Evolutionary conservation across 2,329 filamentous ascomycete genomes (phyloP).

Genomic region (Didymella arachidicola): DNA sequence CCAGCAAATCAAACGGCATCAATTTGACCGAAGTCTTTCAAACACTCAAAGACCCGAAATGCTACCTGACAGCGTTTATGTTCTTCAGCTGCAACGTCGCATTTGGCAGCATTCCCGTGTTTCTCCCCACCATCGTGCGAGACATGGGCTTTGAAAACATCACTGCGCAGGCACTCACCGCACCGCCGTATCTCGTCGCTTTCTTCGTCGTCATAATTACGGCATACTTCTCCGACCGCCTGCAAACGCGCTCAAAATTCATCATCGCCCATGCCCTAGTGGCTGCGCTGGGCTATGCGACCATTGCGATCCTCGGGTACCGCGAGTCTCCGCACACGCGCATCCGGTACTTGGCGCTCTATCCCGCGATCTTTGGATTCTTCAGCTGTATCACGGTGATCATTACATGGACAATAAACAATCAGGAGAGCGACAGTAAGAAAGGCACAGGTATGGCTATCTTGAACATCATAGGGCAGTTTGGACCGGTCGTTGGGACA

Average conservation of each 20-base stretch:
- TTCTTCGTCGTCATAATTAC: conserved; percentile 77
- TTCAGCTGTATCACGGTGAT: conserved; percentile 85
- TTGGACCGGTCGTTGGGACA: conserved; percentile 70
- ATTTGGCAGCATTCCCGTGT: conserved; percentile 86
- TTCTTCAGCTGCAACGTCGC: conserved; percentile 89
- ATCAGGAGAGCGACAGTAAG: conserved; percentile 72
- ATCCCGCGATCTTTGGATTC: conserved; percentile 81
- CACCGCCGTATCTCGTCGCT: conserved; percentile 80
- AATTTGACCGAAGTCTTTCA: conserved; percentile 65
- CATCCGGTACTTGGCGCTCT: conserved; percentile 76
- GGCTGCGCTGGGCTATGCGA: conserved; percentile 60
- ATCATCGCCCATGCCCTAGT: conserved; percentile 73
- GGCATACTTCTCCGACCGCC: conserved; percentile 74
- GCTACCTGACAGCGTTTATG: conserved; percentile 80
- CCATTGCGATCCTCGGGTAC: conserved; percentile 68
- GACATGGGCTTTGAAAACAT: conserved; percentile 76
- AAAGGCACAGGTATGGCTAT: conserved; percentile 81
- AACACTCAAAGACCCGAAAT: conserved; percentile 70
- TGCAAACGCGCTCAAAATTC: conserved; percentile 68
- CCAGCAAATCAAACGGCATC: conserved; percentile 50
- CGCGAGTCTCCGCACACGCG: conserved; percentile 37
- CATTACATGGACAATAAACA: conserved; percentile 89
- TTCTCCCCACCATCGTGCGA: conserved; percentile 80
- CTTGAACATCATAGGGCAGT: conserved; percentile 82
- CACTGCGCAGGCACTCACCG: conserved; percentile 77